Conservation (phyloP, 2,329 filamentous ascomycete genomes). For the Huntiella bhutanensis region DNA sequence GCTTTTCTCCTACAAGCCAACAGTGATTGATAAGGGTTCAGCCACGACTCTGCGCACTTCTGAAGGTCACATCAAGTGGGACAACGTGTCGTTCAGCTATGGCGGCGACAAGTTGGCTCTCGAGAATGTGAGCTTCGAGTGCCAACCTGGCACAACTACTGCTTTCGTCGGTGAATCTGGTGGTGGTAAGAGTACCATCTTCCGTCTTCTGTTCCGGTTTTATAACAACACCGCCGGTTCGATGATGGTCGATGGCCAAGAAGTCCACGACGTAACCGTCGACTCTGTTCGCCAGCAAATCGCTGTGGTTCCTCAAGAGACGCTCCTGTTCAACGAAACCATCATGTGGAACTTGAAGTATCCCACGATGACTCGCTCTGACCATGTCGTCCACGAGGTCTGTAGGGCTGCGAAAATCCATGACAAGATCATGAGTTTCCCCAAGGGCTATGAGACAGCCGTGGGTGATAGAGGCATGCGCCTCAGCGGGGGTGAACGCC, state of each 20-base stretch:
- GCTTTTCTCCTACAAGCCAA: conserved; percentile 88
- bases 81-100: conserved; percentile 80
- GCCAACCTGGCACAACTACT: conserved; percentile 76
- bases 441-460: conserved; percentile 73
- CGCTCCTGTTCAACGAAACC: conserved; percentile 82
- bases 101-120: conserved; percentile 72
- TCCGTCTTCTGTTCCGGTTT: conserved; percentile 89
- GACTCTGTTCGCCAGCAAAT: conserved; percentile 84
- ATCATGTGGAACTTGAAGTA: conserved; percentile 92
- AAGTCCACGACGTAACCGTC: conserved; percentile 75
- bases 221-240: conserved; percentile 69
- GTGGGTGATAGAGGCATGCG: conserved; percentile 79
- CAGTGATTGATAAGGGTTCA: conserved; percentile 58
- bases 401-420: conserved; percentile 81
- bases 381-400: conserved; percentile 65
- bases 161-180: conserved; percentile 93
- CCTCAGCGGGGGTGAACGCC: conserved; percentile 79
- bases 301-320: conserved; percentile 92
- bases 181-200: conserved; percentile 90
- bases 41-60: conserved; percentile 47
- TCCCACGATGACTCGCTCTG: conserved; percentile 60
- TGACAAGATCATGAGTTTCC: conserved; percentile 76
- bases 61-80: conserved; percentile 67
- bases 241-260: conserved; percentile 67
- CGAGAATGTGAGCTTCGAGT: conserved; percentile 67